phyloP scores from a whole-genome alignment of 345 rosid genomes.

The Aquilaria yunnanensis region DNA sequence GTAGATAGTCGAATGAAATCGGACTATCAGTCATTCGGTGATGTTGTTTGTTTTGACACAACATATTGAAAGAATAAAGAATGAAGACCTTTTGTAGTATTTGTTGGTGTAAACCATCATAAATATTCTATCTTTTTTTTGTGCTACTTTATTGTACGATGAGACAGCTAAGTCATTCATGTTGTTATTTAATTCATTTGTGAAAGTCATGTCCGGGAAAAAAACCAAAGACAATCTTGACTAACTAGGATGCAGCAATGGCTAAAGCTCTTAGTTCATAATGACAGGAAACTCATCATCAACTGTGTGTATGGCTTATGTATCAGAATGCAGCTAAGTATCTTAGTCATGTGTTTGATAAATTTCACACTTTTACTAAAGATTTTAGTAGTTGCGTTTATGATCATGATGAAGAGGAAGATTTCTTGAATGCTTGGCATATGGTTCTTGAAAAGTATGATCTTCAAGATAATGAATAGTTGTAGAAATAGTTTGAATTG shows the following conservation, averaged over 20 bases:
- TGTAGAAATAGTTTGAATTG: background rate
- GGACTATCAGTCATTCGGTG: background rate
- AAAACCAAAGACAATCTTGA: background rate
- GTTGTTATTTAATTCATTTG: slow-evolving; percentile 1
- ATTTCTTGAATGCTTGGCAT: background rate
- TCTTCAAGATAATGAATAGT: background rate
- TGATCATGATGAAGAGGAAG: slow-evolving; percentile 10
- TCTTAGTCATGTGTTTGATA: background rate
- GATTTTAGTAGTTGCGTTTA: slow-evolving; percentile 8
- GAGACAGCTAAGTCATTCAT: slow-evolving; percentile 2
- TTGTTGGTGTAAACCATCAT: slow-evolving; percentile 1
- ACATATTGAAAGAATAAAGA: background rate
- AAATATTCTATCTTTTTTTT: background rate
- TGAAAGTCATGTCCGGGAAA: slow-evolving; percentile 7
- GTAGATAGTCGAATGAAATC: background rate
- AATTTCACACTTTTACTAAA: background rate
- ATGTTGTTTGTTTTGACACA: background rate
- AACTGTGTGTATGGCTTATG: slow-evolving; percentile 3
- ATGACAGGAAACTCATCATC: background rate
- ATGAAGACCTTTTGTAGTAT: background rate
- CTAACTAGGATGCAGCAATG: slow-evolving; percentile 2
- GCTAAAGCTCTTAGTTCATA: background rate
- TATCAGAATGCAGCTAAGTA: slow-evolving; percentile 1
- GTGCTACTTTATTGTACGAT: background rate
- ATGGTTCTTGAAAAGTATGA: slow-evolving; percentile 8